phyloP scores from a whole-genome alignment of 192 early-diverging fungal species.

The Entomortierella beljakovae region DNA sequence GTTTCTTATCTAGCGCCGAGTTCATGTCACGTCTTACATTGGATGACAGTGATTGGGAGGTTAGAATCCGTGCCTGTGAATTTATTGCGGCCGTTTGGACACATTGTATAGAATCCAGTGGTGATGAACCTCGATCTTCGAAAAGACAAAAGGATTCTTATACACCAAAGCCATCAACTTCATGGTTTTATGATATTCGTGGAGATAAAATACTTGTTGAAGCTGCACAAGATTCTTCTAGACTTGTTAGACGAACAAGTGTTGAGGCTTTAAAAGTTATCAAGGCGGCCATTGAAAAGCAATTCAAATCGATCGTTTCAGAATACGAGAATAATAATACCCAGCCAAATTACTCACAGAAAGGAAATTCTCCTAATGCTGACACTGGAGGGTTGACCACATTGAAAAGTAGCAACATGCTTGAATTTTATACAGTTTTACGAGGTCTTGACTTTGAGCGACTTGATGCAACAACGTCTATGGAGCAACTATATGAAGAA shows the following conservation, averaged over 20 bases:
- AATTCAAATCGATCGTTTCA: neutral
- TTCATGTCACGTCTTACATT: slow-evolving; percentile 56
- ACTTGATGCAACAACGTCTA: slow-evolving; percentile 56
- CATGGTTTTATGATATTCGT: slow-evolving; percentile 59
- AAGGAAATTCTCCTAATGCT: too few relatives aligned
- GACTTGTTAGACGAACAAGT: slow-evolving; percentile 46
- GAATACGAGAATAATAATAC: slow-evolving; percentile 1
- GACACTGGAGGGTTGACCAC: neutral
- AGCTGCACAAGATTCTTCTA: slow-evolving; percentile 43
- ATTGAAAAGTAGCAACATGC: neutral
- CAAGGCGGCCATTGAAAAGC: slow-evolving; percentile 24
- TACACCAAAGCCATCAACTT: slow-evolving; percentile 17
- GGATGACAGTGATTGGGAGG: slow-evolving; percentile 65
- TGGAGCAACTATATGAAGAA: slow-evolving; percentile 67
- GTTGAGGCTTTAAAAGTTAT: slow-evolving; percentile 31
- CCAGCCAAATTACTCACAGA: neutral
- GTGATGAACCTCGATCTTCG: slow-evolving; percentile 19
- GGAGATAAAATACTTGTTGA: slow-evolving; percentile 57
- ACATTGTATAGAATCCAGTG: slow-evolving; percentile 38
- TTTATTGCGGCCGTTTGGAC: slow-evolving; percentile 63
- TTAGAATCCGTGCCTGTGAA: slow-evolving; percentile 59
- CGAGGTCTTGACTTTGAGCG: slow-evolving; percentile 52
- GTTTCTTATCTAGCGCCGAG: slow-evolving; percentile 30
- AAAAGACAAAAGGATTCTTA: slow-evolving; percentile 37
- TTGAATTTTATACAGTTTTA: slow-evolving; percentile 47